Conservation (phyloP, 371 early-diverging fungal genomes). For the Dichotomocladium elegans region DNA sequence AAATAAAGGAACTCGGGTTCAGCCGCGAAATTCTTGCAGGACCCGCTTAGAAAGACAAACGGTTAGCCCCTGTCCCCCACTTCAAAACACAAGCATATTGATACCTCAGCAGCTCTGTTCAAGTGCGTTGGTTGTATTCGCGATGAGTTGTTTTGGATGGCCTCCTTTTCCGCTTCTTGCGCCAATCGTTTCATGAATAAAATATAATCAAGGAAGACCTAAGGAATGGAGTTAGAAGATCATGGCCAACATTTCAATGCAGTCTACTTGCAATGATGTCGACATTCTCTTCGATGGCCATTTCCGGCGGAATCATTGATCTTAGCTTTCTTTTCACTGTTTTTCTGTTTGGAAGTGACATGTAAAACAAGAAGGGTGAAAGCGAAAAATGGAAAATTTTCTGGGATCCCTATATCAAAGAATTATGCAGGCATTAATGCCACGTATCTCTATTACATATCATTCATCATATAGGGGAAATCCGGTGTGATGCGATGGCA, state of each 20-base stretch:
- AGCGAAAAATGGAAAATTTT: not conserved
- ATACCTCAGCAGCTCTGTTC: slow-evolving; percentile 9
- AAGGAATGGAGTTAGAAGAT: not conserved
- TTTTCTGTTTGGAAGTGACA: too few species aligned
- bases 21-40: slow-evolving; percentile 2
- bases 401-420: too few species aligned
- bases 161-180: slow-evolving; percentile 8
- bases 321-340: not conserved
- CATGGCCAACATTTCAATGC: not conserved
- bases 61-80: not conserved
- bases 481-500: too few species aligned
- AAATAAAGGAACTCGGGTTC: too few species aligned
- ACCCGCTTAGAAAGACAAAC: not conserved
- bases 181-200: slow-evolving; percentile 15
- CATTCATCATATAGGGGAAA: too few species aligned
- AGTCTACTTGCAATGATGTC: not conserved
- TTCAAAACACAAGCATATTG: not conserved
- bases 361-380: too few species aligned
- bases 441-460: too few species aligned
- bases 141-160: not conserved
- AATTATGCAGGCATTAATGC: too few species aligned
- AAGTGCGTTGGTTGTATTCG: slow-evolving; percentile 5
- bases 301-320: not conserved
- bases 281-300: not conserved
- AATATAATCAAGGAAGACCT: slow-evolving; percentile 18